Evolutionary conservation across 2,329 filamentous ascomycete species (phyloP), one percentile per base, ranked within the genome.

Genomic region (Massarina eburnea): DNA sequence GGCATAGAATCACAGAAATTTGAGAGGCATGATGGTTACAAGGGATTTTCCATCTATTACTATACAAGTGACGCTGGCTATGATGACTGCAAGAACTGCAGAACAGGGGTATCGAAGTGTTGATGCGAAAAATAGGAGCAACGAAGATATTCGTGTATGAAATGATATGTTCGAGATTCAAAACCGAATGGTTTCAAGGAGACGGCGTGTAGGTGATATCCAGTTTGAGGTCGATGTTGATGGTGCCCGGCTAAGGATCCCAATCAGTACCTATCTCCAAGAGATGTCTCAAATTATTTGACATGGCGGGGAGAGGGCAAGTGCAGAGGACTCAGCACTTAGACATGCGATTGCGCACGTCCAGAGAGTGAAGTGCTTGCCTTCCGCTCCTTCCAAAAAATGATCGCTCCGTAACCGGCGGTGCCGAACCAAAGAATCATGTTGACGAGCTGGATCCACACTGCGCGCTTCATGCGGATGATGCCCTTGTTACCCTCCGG

Each of bases 381-480:
- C 61, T 61, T 66, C 15, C 57, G 49, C 10, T 50, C 36, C 54
- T 55, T 64, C 60, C 59, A 82, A 77, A 83, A 89, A 63, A 85
- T 80, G 1, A 77, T 65, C 12, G 74, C 73, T 12, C 80, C 75
- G 21, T 78, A 81, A 10, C 80, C 47, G 3, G 81, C 78, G 3
- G 82, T 84, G 37, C 85, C 68, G 39, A 90, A 72, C 91, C 91
- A 96, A 40, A 96, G 76, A 12, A 89, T 64, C 67, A 89, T 80
- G 66, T 86, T 89, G 37, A 80, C 75, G 40, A 95, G 70, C 67
- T 92, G 87, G 36, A 95, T 78, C 88, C 89, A 95, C 14, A 94
- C 88, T 4, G 89, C 88, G 63, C 85, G 84, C 74, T 91, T 90
- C 90, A 96, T 95, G 45, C 88, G 80, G 55, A 76, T 73, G 46